These are phyloP conservation scores for Trametes cinnabarina DNA, from an alignment of 768 basidiomycete species.

Conservation along the genomic window DNA sequence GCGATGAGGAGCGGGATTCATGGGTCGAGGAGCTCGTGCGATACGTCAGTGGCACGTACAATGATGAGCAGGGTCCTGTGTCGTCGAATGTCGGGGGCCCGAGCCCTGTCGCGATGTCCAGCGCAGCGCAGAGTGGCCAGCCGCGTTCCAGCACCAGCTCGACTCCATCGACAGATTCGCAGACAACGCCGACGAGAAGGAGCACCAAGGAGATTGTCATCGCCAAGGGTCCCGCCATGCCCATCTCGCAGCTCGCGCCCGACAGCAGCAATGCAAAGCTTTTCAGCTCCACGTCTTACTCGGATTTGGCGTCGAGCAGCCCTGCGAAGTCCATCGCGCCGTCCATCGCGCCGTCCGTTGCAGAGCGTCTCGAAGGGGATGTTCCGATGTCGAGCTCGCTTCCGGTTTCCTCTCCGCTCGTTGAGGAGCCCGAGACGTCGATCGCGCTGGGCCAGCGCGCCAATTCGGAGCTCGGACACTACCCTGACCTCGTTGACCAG, in stretches of 20 bases:
- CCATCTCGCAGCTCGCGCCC: slow-evolving; percentile 53
- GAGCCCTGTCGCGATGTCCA: slow-evolving; percentile 16
- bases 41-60: slow-evolving; percentile 80
- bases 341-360: slow-evolving; percentile 47
- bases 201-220: slow-evolving; percentile 58
- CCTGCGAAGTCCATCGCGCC: slow-evolving; percentile 42
- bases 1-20: slow-evolving; percentile 85
- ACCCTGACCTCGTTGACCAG: slow-evolving; percentile 58
- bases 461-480: slow-evolving; percentile 82
- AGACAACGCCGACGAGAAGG: slow-evolving; percentile 37
- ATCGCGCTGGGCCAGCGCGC: slow-evolving; percentile 50
- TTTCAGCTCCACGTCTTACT: slow-evolving; percentile 32
- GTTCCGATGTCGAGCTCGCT: slow-evolving; percentile 63
- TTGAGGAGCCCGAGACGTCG: slow-evolving; percentile 31
- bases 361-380: slow-evolving; percentile 46
- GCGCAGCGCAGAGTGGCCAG: slow-evolving; percentile 25
- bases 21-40: slow-evolving; percentile 95
- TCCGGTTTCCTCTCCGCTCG: slow-evolving; percentile 48
- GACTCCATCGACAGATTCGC: slow-evolving; percentile 39
- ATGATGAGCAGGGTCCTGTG: slow-evolving; percentile 57
- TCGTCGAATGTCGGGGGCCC: slow-evolving; percentile 16
- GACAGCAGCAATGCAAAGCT: slow-evolving; percentile 60
- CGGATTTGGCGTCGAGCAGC: slow-evolving; percentile 15
- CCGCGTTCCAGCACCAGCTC: slow-evolving; percentile 60
- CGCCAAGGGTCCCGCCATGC: slow-evolving; percentile 49